Conservation (phyloP, 164 flowering plant species). For the Chloranthus sessilifolius region DNA sequence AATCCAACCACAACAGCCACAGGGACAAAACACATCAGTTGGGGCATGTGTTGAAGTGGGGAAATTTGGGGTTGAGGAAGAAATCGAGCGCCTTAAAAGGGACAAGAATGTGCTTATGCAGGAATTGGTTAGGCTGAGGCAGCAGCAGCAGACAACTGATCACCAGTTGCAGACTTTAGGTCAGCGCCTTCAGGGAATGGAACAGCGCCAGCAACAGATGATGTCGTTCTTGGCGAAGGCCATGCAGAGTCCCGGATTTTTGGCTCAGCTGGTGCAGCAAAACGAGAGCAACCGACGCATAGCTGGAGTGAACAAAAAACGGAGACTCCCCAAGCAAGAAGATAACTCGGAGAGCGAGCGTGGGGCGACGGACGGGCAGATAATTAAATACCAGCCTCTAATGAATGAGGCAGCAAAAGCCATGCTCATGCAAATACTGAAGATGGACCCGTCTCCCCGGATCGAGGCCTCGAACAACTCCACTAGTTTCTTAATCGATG, state of each 20-base stretch:
- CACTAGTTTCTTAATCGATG: slow-evolving; percentile 40
- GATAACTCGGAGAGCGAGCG: slow-evolving; percentile 27
- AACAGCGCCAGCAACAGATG: slow-evolving; percentile 96
- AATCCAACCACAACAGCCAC: slow-evolving; percentile 48
- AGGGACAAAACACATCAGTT: slow-evolving; percentile 56
- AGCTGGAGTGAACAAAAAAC: slow-evolving; percentile 65
- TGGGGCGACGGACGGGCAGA: slow-evolving; percentile 61
- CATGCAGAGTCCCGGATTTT: slow-evolving; percentile 85
- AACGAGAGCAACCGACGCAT: slow-evolving; percentile 64
- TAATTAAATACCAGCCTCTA: slow-evolving; percentile 74
- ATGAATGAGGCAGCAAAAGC: slow-evolving; percentile 77
- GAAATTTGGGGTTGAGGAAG: slow-evolving; percentile 95
- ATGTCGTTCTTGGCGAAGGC: slow-evolving; percentile 98
- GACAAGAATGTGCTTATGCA: slow-evolving; percentile 97
- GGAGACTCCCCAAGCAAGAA: slow-evolving; percentile 74
- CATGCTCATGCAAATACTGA: slow-evolving; percentile 64
- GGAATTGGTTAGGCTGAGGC: slow-evolving; percentile 88
- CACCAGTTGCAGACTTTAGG: slow-evolving; percentile 76
- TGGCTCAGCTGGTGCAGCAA: slow-evolving; percentile 85
- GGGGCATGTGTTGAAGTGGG: slow-evolving; percentile 98
- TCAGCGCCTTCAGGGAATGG: slow-evolving; percentile 95
- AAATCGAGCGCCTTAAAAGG: slow-evolving; percentile 88
- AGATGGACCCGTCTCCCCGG: slow-evolving; percentile 39
- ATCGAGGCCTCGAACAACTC: slow-evolving; percentile 32
- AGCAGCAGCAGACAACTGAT: slow-evolving; percentile 91